Percentiles rank a stretch among this genome's conserved stretches.
phyloP scores from a whole-genome alignment of 345 rosid genomes.

The Populus tremula region DNA sequence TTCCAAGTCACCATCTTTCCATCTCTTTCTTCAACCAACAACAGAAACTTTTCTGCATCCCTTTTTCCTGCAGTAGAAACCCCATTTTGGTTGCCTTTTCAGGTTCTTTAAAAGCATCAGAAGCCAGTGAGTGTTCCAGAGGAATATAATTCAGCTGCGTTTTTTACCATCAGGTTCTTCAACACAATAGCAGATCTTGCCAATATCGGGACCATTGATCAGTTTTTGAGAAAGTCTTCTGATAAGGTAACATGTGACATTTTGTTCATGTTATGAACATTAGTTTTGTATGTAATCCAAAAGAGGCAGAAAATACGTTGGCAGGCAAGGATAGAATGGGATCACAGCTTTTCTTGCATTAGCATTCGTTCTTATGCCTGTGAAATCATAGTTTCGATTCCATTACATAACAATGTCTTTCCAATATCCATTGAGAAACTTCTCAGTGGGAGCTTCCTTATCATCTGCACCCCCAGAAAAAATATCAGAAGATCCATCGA shows the following conservation, averaged over 20 bases:
- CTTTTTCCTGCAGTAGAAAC: not conserved
- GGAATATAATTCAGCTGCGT: not conserved
- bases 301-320: not conserved
- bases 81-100: not conserved
- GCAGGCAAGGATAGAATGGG: not conserved
- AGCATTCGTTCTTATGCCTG: not conserved
- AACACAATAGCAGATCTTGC: not conserved
- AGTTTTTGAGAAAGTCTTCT: not conserved
- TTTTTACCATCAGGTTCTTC: not conserved
- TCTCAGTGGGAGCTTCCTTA: slow-evolving; percentile 7
- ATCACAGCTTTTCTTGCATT: not conserved
- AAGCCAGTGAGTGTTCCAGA: not conserved
- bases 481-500: slow-evolving; percentile 47
- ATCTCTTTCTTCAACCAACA: not conserved
- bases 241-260: not conserved
- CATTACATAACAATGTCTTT: not conserved
- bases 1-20: not conserved
- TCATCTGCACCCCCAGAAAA: slow-evolving; percentile 37
- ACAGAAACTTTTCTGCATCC: not conserved
- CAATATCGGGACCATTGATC: not conserved
- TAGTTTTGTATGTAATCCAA: not conserved
- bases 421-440: slow-evolving; percentile 15
- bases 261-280: not conserved
- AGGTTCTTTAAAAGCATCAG: not conserved
- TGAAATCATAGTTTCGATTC: not conserved